Evolutionary conservation across 2,329 filamentous ascomycete species (phyloP).

Genomic region (Myriosclerotinia scirpicola): DNA sequence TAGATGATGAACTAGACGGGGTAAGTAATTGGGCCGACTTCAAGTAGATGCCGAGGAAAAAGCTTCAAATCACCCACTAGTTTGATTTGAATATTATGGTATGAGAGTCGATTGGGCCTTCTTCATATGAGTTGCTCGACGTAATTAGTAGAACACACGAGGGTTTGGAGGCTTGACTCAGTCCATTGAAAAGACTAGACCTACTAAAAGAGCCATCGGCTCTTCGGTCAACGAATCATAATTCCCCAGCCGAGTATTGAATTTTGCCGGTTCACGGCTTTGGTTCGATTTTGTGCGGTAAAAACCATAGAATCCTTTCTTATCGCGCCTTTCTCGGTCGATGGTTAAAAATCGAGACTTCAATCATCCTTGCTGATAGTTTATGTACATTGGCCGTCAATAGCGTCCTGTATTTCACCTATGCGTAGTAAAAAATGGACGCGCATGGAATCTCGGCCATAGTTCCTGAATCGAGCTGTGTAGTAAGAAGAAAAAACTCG

Average conservation of each 20-base stretch:
- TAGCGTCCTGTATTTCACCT: slow-evolving; percentile 8
- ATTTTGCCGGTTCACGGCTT: neutral
- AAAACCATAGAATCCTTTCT: neutral
- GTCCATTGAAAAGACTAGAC: slow-evolving; percentile 9
- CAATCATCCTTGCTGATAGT: slow-evolving; percentile 13
- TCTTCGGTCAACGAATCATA: neutral
- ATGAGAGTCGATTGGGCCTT: slow-evolving; percentile 6
- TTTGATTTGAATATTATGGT: slow-evolving; percentile 9
- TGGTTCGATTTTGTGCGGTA: neutral
- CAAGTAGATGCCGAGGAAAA: slow-evolving; percentile 3
- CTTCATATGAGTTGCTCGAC: neutral
- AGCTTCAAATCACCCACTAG: slow-evolving; percentile 1
- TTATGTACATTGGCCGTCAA: slow-evolving; percentile 8
- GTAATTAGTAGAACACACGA: slow-evolving; percentile 8
- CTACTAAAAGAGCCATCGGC: slow-evolving; percentile 11
- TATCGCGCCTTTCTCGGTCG: slow-evolving; percentile 17
- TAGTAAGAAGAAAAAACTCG: neutral
- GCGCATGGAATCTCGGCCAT: slow-evolving; percentile 1
- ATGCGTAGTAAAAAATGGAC: neutral
- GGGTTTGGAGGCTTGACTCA: neutral
- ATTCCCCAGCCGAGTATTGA: neutral
- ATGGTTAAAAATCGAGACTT: neutral
- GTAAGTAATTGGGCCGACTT: slow-evolving; percentile 17
- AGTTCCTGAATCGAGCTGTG: neutral
- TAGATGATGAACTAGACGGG: slow-evolving; percentile 3